phyloP scores from a whole-genome alignment of 345 rosid genomes.

The Rhodamnia argentea region DNA sequence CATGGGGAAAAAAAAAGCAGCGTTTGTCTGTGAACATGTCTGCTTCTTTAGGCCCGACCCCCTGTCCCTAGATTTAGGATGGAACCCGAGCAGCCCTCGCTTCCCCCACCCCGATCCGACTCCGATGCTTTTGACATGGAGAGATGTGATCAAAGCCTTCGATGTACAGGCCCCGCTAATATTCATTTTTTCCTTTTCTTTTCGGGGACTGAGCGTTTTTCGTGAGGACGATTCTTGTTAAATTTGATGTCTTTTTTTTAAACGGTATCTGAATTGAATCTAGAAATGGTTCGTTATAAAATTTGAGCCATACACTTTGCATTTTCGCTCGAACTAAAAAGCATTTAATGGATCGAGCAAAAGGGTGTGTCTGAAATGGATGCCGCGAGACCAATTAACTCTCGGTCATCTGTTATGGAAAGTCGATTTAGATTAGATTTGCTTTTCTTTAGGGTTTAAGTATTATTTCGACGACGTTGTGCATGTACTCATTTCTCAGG shows the following conservation, averaged over 20 bases:
- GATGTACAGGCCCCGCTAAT: background rate
- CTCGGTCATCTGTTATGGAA: background rate
- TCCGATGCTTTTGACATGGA: background rate
- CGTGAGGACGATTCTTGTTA: background rate
- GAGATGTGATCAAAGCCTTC: background rate
- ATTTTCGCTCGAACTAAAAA: background rate
- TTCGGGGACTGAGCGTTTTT: background rate
- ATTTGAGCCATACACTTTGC: background rate
- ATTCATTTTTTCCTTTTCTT: too few relatives aligned
- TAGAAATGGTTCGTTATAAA: background rate
- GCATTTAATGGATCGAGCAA: too few relatives aligned
- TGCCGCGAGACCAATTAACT: accelerated
- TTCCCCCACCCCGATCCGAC: too few relatives aligned
- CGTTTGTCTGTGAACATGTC: background rate
- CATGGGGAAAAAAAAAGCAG: background rate
- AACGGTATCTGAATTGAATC: background rate
- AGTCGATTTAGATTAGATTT: background rate
- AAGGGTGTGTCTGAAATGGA: background rate
- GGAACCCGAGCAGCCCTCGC: background rate
- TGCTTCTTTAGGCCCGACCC: background rate
- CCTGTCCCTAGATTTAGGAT: background rate
- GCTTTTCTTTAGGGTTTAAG: background rate
- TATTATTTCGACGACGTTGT: background rate
- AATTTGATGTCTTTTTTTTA: background rate
- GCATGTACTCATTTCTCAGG: background rate